These are phyloP conservation scores for Phylloporus arenicola DNA, from an alignment of 768 basidiomycete genomes.

Conservation along the genomic window DNA sequence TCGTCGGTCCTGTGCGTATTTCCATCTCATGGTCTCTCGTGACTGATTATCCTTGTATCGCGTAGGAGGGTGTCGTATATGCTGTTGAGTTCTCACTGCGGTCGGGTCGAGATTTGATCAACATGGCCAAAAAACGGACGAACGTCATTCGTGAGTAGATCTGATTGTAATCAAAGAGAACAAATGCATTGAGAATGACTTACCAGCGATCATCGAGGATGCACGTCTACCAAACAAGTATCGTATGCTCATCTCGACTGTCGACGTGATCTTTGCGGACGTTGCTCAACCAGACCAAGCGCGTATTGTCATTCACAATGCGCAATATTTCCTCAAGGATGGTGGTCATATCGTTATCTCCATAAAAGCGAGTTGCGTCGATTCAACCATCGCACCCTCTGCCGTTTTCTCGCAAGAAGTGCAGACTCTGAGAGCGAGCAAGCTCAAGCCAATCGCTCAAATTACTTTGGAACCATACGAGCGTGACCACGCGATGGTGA, in stretches of 20 bases:
- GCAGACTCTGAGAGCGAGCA: constrained; percentile 65
- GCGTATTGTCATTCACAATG: constrained; percentile 90
- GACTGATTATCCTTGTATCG: constrained; percentile 1
- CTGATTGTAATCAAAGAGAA: neutral
- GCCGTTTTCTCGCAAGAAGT: constrained; percentile 88
- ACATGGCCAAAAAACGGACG: constrained; percentile 99
- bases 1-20: constrained; percentile 83
- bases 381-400: constrained; percentile 89
- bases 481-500: constrained; percentile 87
- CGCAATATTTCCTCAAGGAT: constrained; percentile 93
- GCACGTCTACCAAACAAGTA: constrained; percentile 96
- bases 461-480: constrained; percentile 93
- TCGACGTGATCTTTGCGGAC: constrained; percentile 98
- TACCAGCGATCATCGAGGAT: constrained; percentile 89
- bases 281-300: constrained; percentile 99
- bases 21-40: neutral
- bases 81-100: constrained; percentile 97
- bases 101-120: constrained; percentile 95
- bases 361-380: constrained; percentile 98
- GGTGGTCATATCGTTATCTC: constrained; percentile 91
- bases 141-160: constrained; percentile 87
- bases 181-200: constrained; percentile 1
- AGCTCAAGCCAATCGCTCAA: constrained; percentile 93
- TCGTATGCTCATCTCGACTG: constrained; percentile 91
- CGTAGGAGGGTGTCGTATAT: constrained; percentile 90